Base-by-base conservation (phyloP, 225 moss, liverwort and hornwort genomes). In the Sphagnum contortum region DNA sequence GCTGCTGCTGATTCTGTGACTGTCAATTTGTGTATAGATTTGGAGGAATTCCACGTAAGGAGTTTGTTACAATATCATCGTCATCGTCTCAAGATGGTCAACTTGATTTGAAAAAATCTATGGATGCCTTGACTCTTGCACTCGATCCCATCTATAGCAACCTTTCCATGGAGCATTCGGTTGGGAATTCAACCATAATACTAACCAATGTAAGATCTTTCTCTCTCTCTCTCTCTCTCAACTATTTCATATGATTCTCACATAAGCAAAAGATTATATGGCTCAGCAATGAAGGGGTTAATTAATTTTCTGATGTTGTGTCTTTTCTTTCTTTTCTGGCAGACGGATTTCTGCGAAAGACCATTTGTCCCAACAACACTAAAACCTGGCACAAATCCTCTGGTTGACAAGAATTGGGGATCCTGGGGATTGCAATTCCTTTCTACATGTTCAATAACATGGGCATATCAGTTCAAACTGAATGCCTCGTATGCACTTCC, bases 31-130 rank as follows among this genome's bases (percentile, higher is more conserved):
- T 29, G 29, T 29, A 44, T 72, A 96, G 95, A 70, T 96, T 82
- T 61, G 95, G 95, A 4, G 95, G 92, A 49, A 87, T 96, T 57
- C 87, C 92, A 4, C 92, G 90, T 61, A 92, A 96, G 70, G 88
- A 96, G 68, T 59, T 83, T 9, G 88, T 85, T 4, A 83, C 92
- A 3, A 83, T 96, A 44, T 86, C 92, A 9, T 77, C 82, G 50
- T 75, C 75, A 79, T 69, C 71, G 48, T 66, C 81, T 2, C 87
- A 91, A 3, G 92, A 88, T 57, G 60, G 65, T 6, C 88, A 87
- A 65, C 63, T 92, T 8, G 76, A 92, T 57, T 48, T 96, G 65
- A 86, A 74, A 51, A 68, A 64, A 57, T 81, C 95, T 1, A 76
- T 96, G 76, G 83, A 92, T 45, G 90, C 95, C 44, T 75, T 96